These are phyloP conservation scores for Leishmania amazonensis DNA, from an alignment of 208 protist species.

Conservation along the genomic window DNA sequence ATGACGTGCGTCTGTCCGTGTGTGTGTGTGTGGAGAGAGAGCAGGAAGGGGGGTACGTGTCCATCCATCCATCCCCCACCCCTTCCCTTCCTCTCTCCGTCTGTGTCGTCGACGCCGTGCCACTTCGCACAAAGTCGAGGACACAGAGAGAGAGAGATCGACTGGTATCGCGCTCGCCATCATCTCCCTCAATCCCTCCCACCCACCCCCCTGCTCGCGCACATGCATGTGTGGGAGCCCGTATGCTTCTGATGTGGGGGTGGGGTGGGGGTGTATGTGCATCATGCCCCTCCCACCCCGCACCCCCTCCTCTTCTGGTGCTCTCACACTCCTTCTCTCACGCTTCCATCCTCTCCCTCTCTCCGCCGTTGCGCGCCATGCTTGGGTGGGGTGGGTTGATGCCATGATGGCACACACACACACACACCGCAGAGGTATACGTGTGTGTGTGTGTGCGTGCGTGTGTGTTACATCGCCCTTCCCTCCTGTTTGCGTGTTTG, in stretches of 20 bases:
- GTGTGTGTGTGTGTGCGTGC: neutral
- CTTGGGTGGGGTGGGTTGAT: neutral
- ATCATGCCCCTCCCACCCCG: neutral
- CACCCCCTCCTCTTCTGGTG: neutral
- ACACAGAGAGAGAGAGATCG: neutral
- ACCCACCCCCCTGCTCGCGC: neutral
- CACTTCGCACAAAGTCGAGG: neutral
- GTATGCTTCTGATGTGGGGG: neutral
- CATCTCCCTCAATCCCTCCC: neutral
- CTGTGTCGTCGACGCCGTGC: neutral
- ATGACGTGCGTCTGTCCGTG: no score
- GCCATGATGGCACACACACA: neutral
- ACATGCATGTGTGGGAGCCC: no score
- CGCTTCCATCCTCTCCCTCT: neutral
- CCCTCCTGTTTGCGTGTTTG: neutral
- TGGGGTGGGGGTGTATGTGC: neutral
- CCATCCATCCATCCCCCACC: neutral
- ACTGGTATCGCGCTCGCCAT: neutral
- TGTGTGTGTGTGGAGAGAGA: neutral
- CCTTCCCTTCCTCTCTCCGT: neutral
- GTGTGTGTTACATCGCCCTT: neutral
- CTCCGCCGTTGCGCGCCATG: neutral
- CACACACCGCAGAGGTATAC: neutral
- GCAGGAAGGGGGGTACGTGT: neutral
- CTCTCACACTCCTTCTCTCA: neutral